A percentile compares a stretch with the other conserved stretches of the same genome.
These are phyloP conservation scores for Sarocladium strictum DNA, from an alignment of 2,329 filamentous ascomycete genomes.

Conservation along the genomic window DNA sequence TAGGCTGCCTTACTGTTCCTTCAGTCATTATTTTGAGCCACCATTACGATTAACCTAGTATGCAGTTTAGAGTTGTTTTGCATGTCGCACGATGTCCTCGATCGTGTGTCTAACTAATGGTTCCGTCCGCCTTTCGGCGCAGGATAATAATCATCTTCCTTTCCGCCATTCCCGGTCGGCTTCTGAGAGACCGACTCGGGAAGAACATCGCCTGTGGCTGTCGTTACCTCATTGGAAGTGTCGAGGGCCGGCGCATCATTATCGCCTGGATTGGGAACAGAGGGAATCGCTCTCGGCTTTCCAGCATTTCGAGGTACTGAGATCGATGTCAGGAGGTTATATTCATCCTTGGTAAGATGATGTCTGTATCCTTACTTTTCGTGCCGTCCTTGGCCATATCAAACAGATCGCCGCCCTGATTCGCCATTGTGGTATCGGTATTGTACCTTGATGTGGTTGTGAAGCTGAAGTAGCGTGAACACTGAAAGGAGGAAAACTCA, in stretches of 20 bases:
- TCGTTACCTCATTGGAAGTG: neutral
- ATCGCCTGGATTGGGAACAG: neutral
- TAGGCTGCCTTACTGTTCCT: too few relatives aligned
- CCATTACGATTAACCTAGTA: too few relatives aligned
- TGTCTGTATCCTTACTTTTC: neutral
- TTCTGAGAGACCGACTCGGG: neutral
- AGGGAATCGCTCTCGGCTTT: neutral
- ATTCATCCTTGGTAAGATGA: neutral
- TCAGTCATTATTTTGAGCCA: too few relatives aligned
- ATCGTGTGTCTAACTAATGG: too few relatives aligned
- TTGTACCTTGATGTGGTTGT: too few relatives aligned
- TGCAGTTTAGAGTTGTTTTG: too few relatives aligned
- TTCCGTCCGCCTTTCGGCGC: neutral
- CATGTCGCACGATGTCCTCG: too few relatives aligned
- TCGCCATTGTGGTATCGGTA: neutral
- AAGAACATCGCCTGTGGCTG: neutral
- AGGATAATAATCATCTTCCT: slow-evolving; percentile 2
- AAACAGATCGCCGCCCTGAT: slow-evolving; percentile 2
- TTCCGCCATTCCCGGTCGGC: neutral
- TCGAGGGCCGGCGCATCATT: neutral
- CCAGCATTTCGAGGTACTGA: neutral
- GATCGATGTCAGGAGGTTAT: neutral
- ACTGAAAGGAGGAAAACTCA: too few relatives aligned
- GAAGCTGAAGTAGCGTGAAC: too few relatives aligned
- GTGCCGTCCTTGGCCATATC: slow-evolving; percentile 8